Evolutionary conservation across 495 filamentous ascomycete genomes (phyloP).

Genomic region (Penicillium goetzii): DNA sequence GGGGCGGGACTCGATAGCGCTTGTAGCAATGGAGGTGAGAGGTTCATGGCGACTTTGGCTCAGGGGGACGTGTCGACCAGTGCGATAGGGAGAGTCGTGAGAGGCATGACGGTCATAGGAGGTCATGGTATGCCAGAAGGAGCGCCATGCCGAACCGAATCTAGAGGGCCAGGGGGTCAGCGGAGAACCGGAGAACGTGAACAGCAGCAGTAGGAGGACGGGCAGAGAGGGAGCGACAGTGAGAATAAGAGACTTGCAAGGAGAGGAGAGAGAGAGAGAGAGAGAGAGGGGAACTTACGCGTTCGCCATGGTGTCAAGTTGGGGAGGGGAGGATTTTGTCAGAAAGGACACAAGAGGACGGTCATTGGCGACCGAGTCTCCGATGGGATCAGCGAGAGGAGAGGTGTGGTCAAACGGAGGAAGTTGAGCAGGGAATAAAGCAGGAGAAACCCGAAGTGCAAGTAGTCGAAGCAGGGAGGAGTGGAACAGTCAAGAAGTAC

Average conservation of each 20-base stretch:
- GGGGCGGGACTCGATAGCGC: constrained; percentile 74
- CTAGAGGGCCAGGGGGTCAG: constrained; percentile 40
- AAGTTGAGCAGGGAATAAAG: not conserved
- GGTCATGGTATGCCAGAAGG: constrained; percentile 98
- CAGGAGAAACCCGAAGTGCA: not conserved
- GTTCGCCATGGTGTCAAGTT: constrained; percentile 34
- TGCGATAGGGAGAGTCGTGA: constrained; percentile 84
- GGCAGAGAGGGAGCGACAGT: not conserved
- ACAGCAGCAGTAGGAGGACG: not conserved
- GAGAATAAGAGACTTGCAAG: not conserved
- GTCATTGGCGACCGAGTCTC: constrained; percentile 20
- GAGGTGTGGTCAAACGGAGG: constrained; percentile 4
- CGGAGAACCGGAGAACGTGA: not conserved
- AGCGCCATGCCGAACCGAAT: constrained; percentile 66
- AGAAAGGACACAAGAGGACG: constrained; percentile 10
- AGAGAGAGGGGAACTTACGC: constrained; percentile 27
- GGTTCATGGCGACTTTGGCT: constrained; percentile 69
- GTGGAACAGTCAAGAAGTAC: not conserved
- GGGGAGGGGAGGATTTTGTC: constrained; percentile 7
- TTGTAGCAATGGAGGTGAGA: constrained; percentile 77
- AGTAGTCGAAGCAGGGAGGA: not conserved
- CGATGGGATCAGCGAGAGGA: constrained; percentile 11
- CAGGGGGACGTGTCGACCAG: constrained; percentile 78
- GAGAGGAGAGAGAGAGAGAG: not conserved
- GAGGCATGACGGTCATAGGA: constrained; percentile 75